Evolutionary conservation across 2,329 filamentous ascomycete species (phyloP).

Genomic region (Arachnopeziza araneosa): DNA sequence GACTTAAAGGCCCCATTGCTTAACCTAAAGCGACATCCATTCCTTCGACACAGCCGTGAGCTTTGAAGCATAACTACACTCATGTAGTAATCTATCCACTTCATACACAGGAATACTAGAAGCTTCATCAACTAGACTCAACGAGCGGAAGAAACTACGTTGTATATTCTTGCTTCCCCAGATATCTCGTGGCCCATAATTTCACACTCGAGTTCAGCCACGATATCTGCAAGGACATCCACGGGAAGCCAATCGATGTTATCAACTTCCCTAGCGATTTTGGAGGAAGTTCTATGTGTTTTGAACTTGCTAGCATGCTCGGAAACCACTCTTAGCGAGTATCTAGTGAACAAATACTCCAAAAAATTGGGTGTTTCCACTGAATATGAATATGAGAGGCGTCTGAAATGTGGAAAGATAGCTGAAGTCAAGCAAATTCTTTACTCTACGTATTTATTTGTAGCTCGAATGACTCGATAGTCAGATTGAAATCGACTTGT

Average conservation of each 20-base stretch:
- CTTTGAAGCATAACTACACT: not conserved
- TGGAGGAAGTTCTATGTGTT: slow-evolving; percentile 34
- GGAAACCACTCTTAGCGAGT: slow-evolving; percentile 56
- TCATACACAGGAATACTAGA: not conserved
- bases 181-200: not conserved
- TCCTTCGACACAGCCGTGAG: not conserved
- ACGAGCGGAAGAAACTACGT: slow-evolving; percentile 1
- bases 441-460: slow-evolving; percentile 36
- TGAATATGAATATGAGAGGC: slow-evolving; percentile 23
- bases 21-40: not conserved
- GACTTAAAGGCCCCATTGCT: not conserved
- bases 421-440: slow-evolving; percentile 32
- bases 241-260: slow-evolving; percentile 41
- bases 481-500: slow-evolving; percentile 36
- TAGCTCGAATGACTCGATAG: slow-evolving; percentile 31
- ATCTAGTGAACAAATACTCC: too few species aligned
- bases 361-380: too few species aligned
- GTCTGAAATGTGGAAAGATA: slow-evolving; percentile 8
- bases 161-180: not conserved
- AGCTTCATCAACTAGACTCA: not conserved
- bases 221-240: slow-evolving; percentile 34
- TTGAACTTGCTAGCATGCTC: slow-evolving; percentile 34
- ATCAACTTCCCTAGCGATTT: slow-evolving; percentile 30
- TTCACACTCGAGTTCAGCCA: slow-evolving; percentile 29
- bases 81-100: not conserved